A percentile compares a stretch with the other conserved stretches of the same genome.
These are phyloP conservation scores for Triticum turgidum DNA, from an alignment of 176 grass and related monocot species.

Conservation along the genomic window DNA sequence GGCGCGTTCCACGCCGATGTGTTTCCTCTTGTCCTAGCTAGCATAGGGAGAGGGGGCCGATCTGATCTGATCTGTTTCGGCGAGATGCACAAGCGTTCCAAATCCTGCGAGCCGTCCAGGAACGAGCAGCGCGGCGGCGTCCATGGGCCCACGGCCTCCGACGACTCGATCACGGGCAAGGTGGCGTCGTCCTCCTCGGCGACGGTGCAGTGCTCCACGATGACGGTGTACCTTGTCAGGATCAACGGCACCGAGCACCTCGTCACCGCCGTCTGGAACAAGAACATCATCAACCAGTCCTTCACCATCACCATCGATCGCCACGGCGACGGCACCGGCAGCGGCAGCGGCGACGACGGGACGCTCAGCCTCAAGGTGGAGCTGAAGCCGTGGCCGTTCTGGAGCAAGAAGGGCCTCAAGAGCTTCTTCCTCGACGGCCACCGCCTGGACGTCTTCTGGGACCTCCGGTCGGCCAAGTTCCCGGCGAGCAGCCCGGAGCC, in stretches of 20 bases:
- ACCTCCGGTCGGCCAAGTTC: constrained; percentile 88
- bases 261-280: constrained; percentile 72
- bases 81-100: constrained; percentile 45
- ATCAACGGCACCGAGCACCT: constrained; percentile 49
- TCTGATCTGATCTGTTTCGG: neutral
- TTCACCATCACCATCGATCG: constrained; percentile 76
- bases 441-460: constrained; percentile 76
- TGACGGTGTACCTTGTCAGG: constrained; percentile 57
- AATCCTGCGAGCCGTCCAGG: constrained; percentile 43
- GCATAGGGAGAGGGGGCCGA: neutral
- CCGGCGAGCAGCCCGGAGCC: constrained; percentile 56
- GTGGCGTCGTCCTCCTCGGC: neutral
- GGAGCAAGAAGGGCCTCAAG: constrained; percentile 88
- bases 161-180: constrained; percentile 46
- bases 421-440: constrained; percentile 56
- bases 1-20: constrained; percentile 10
- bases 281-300: constrained; percentile 89
- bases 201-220: constrained; percentile 67
- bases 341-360: constrained; percentile 15
- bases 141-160: constrained; percentile 29
- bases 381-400: constrained; percentile 95
- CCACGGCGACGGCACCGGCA: neutral
- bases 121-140: constrained; percentile 23
- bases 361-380: constrained; percentile 71
- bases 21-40: neutral